Conservation (phyloP, 1,284 basidiomycete genomes). For the Ganoderma lucidum region DNA sequence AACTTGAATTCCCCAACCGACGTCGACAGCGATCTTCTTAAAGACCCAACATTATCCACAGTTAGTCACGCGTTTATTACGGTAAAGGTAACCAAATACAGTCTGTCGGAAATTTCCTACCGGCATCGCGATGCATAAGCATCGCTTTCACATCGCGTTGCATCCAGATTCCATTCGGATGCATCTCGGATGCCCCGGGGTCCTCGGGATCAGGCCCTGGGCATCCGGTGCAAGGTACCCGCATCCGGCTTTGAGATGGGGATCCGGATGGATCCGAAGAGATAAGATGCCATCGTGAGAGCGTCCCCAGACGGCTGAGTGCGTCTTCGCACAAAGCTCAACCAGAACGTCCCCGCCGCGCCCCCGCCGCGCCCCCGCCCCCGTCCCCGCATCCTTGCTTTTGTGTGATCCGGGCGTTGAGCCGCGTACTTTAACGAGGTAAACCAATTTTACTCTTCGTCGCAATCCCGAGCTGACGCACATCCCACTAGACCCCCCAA, state of each 20-base stretch:
- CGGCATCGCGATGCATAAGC: too few species aligned
- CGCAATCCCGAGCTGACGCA: too few species aligned
- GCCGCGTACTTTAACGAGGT: too few species aligned
- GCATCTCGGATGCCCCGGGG: neutral
- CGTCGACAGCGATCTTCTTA: too few species aligned
- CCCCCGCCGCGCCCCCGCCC: neutral
- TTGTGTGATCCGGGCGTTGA: neutral
- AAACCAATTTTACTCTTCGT: too few species aligned
- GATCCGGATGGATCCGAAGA: neutral
- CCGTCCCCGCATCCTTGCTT: neutral
- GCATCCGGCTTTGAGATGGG: neutral
- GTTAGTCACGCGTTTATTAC: too few species aligned
- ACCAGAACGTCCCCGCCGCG: neutral
- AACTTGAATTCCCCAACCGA: too few species aligned
- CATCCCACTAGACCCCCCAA: too few species aligned
- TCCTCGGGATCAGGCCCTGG: neutral
- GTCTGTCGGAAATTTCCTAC: too few species aligned
- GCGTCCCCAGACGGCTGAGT: neutral
- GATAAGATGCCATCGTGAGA: neutral
- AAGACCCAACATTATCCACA: too few species aligned
- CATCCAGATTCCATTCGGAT: neutral
- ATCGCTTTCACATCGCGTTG: too few species aligned
- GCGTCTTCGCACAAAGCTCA: neutral
- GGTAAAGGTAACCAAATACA: too few species aligned
- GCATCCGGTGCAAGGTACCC: neutral